A percentile compares a stretch with the other conserved stretches of the same genome.
phyloP scores from a whole-genome alignment of 306 rosid genomes.

The Pterocarpus santalinus region DNA sequence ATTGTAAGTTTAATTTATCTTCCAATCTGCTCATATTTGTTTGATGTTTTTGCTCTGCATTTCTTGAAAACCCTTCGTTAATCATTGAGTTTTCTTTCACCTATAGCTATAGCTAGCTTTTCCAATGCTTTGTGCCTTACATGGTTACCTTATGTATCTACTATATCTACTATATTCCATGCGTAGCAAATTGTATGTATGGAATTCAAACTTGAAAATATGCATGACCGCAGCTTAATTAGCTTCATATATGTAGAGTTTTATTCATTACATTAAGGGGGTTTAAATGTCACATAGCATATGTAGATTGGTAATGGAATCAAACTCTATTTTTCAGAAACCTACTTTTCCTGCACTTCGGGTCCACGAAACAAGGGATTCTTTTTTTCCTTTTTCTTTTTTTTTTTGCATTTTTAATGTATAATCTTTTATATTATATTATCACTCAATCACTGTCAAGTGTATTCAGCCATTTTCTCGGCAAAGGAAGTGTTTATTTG shows the following conservation, averaged over 20 bases:
- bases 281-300: not conserved
- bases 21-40: not conserved
- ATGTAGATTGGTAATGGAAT: not conserved
- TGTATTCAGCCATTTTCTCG: not conserved
- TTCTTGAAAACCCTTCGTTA: not conserved
- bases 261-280: not conserved
- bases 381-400: no score
- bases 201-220: not conserved
- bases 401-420: not conserved
- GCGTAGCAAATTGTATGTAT: not conserved
- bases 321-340: not conserved
- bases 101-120: no score
- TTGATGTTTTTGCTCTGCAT: not conserved
- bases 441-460: not conserved
- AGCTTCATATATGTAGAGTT: not conserved
- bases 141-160: not conserved
- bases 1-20: conserved; percentile 54
- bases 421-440: not conserved
- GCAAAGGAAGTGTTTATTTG: not conserved
- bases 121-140: not conserved
- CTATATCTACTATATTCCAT: not conserved
- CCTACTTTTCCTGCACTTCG: not conserved
- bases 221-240: not conserved
- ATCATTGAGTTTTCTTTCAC: not conserved
- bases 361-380: not conserved